phyloP scores from a whole-genome alignment of 495 filamentous ascomycete genomes.

The Haplographium delicatum region DNA sequence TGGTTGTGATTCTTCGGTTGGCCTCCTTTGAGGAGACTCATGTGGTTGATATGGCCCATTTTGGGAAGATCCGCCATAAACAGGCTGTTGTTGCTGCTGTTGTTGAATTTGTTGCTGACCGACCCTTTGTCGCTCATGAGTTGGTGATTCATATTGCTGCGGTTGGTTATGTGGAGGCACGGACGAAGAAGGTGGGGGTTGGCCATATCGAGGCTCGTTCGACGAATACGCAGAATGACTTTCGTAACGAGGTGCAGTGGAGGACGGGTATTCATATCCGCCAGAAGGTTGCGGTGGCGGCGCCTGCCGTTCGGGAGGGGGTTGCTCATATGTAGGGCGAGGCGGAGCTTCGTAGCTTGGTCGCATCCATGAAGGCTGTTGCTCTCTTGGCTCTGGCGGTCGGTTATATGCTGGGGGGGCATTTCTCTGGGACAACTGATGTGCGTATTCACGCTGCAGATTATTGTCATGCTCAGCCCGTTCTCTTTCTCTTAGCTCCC shows the following conservation, averaged over 20 bases:
- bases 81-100: slow-evolving; percentile 23
- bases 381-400: slow-evolving; percentile 21
- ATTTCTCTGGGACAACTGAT: slow-evolving; percentile 21
- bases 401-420: slow-evolving; percentile 16
- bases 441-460: slow-evolving; percentile 21
- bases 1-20: slow-evolving; percentile 54
- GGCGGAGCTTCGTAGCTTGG: slow-evolving; percentile 14
- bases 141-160: slow-evolving; percentile 30
- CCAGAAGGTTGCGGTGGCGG: slow-evolving; percentile 26
- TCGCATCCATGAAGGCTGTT: slow-evolving; percentile 24
- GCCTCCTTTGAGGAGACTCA: slow-evolving; percentile 47
- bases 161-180: slow-evolving; percentile 34
- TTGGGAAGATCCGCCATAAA: slow-evolving; percentile 12
- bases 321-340: slow-evolving; percentile 20
- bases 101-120: slow-evolving; percentile 36
- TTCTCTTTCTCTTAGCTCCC: slow-evolving; percentile 19
- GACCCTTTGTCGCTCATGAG: slow-evolving; percentile 26
- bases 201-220: slow-evolving; percentile 24
- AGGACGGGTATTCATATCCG: slow-evolving; percentile 33
- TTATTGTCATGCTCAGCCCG: slow-evolving; percentile 24
- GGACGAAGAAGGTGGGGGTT: slow-evolving; percentile 38
- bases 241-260: slow-evolving; percentile 35
- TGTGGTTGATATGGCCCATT: slow-evolving; percentile 33
- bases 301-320: slow-evolving; percentile 22
- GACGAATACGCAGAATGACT: slow-evolving; percentile 17